Evolutionary conservation across 176 grass and related monocot species (phyloP), one percentile per base, ranked within the genome.

Genomic region (Carex parvula): DNA sequence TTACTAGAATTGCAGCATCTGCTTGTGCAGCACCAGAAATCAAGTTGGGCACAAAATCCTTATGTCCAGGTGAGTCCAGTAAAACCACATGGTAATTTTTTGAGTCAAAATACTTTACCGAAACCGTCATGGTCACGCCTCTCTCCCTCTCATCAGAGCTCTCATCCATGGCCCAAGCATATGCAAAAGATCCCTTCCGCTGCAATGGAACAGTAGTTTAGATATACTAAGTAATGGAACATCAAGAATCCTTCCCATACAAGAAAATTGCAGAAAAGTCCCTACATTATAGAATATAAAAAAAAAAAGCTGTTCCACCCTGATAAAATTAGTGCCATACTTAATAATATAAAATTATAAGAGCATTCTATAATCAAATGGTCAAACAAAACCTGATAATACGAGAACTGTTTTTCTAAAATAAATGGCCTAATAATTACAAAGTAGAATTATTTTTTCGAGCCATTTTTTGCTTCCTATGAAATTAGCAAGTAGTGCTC

Each of bases 11-110:
- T 29, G 95, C 92, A 60, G 89, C 89, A 89, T 98, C 95, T 62
- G 95, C 82, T 63, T 94, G 95, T 18, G 91, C 89, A 58, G 86
- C 86, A 86, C 95, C 90, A 64, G 92, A 98, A 86, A 93, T 90
- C 90, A 98, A 91, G 70, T 93, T 98, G 66, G 95, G 91, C 82
- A 94, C 92, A 75, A 98, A 98, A 89, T 94, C 95, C 85, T 93
- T 94, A 79, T 98, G 95, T 10, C 91, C 91, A 76, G 92, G 95
- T 44, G 95, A 94, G 57, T 94, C 92, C 0, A 98, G 89, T 81
- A 94, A 87, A 93, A 90, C 89, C 32, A 94, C 84, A 84, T 68
- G 88, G 74, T 91, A 91, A 8, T 84, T 93, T 84, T 94, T 91
- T 3, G 87, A 88, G 71, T 92, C 64, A 59, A 98, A 93, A 58